Evolutionary conservation across 257 asterid genomes (phyloP).

Genomic region (Salvia hispanica): DNA sequence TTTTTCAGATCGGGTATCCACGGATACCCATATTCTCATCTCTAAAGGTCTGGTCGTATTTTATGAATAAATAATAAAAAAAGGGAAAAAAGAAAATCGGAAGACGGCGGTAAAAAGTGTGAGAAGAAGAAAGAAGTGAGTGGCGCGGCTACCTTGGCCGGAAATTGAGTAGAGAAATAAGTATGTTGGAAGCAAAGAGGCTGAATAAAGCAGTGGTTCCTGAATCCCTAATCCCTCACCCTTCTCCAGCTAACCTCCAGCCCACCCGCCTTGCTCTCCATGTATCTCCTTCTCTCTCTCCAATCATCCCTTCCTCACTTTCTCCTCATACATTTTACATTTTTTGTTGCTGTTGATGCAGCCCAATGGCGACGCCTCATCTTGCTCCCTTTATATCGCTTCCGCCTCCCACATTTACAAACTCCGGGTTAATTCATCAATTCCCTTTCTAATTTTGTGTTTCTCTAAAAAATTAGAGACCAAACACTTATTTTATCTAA

Average conservation of each 20-base stretch:
- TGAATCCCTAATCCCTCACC: constrained; percentile 57
- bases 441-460: not conserved
- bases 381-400: constrained; percentile 86
- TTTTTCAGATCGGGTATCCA: too few relatives aligned
- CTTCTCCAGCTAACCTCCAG: constrained; percentile 81
- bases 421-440: constrained; percentile 50
- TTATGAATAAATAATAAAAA: too few relatives aligned
- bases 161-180: too few relatives aligned
- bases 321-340: not conserved
- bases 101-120: too few relatives aligned
- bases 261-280: constrained; percentile 88
- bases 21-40: too few relatives aligned
- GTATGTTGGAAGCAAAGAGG: constrained; percentile 75
- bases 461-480: too few relatives aligned
- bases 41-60: too few relatives aligned
- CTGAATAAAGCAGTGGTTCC: constrained; percentile 75
- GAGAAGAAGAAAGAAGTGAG: too few relatives aligned
- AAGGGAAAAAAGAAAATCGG: too few relatives aligned
- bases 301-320: too few relatives aligned
- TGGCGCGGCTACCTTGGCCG: too few relatives aligned
- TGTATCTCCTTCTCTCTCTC: constrained; percentile 30
- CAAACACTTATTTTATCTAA: too few relatives aligned
- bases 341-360: constrained; percentile 31
- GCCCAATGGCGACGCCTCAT: constrained; percentile 55
- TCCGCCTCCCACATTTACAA: constrained; percentile 68